A percentile compares a stretch with the other conserved stretches of the same genome.
phyloP scores from a whole-genome alignment of 768 basidiomycete species.

The Leccinum aurantiacum region DNA sequence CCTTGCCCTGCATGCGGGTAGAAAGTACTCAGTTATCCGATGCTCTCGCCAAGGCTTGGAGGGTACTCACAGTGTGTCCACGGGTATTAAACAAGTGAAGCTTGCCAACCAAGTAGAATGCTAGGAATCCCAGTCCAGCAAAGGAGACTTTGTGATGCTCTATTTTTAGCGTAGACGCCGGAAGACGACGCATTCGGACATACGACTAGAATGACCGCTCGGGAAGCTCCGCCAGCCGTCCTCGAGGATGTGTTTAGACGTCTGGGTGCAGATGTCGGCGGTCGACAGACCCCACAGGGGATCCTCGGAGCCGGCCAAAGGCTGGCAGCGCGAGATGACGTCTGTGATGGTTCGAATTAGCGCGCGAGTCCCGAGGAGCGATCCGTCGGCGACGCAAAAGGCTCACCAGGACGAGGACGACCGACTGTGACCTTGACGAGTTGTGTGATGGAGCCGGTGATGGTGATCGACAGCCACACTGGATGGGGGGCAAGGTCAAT shows the following conservation, averaged over 20 bases:
- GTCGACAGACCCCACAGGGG: slow-evolving; percentile 70
- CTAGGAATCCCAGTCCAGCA: slow-evolving; percentile 86
- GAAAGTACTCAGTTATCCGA: not conserved
- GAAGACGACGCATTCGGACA: slow-evolving; percentile 23
- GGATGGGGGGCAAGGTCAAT: slow-evolving; percentile 4
- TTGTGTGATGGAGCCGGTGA: slow-evolving; percentile 81
- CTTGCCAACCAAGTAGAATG: slow-evolving; percentile 89
- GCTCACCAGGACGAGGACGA: slow-evolving; percentile 77
- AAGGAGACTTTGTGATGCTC: slow-evolving; percentile 66
- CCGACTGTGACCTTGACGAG: slow-evolving; percentile 83
- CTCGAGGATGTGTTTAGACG: slow-evolving; percentile 51
- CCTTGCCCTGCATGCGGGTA: slow-evolving; percentile 50
- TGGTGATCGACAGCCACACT: slow-evolving; percentile 70
- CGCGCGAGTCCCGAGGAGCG: not conserved
- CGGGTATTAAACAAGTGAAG: slow-evolving; percentile 81
- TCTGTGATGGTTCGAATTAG: slow-evolving; percentile 14
- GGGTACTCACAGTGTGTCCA: slow-evolving; percentile 59
- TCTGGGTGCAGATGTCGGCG: slow-evolving; percentile 74
- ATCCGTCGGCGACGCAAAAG: not conserved
- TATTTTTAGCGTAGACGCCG: not conserved
- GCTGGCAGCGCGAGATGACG: slow-evolving; percentile 53
- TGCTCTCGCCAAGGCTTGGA: not conserved
- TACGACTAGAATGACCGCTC: slow-evolving; percentile 87
- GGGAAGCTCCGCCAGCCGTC: slow-evolving; percentile 93
- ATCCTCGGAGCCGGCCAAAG: slow-evolving; percentile 60